Base-by-base conservation (phyloP, 2,329 filamentous ascomycete species). In the Chrysoporthe austroafricana region DNA sequence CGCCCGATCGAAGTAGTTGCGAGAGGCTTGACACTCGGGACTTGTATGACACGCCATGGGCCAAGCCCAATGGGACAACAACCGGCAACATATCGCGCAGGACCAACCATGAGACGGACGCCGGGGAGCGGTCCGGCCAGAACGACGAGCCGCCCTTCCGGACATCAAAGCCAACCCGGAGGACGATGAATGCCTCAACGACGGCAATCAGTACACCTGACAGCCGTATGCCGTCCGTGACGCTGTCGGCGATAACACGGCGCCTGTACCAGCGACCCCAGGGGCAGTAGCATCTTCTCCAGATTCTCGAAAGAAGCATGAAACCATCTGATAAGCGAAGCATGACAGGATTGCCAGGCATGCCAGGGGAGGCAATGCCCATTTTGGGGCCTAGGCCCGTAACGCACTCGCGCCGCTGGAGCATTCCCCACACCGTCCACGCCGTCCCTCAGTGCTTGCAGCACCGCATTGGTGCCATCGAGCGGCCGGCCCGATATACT, bases 251-350 rank as follows among this genome's bases (percentile, higher is more conserved):
- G 54, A 57, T 11, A 21, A 32, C 54, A 18, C 39, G 6, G 2
- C 32, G 5, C 18, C 16, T 57, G 50, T 13, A 32, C 32, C 50
- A 21, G 9, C 9, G 36, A 9, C 36, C 36, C 36, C 36, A 39
- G 26, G 50, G 50, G 11, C 7, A 54, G 21, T 21, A 11, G 50
- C 50, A 54, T 54, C 50, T 54, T 54, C 50, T 54, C 50, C 50
- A 54, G 50, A 54, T 21, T 32, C 26, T 54, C 50, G 26, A 21
- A 32, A 32, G 11, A 6, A 54, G 50, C 21, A 6, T 54, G 50
- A 54, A 54, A 54, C 13, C 26, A 16, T 54, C 50, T 54, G 50
- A 54, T 54, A 54, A 54, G 50, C 50, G 50, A 54, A 5, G 9
- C 50, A 54, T 21, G 50, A 54, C 32, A 16, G 2, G 11, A 52